Conservation (phyloP, 129 eudicot species). For the Ambrosia artemisiifolia region DNA sequence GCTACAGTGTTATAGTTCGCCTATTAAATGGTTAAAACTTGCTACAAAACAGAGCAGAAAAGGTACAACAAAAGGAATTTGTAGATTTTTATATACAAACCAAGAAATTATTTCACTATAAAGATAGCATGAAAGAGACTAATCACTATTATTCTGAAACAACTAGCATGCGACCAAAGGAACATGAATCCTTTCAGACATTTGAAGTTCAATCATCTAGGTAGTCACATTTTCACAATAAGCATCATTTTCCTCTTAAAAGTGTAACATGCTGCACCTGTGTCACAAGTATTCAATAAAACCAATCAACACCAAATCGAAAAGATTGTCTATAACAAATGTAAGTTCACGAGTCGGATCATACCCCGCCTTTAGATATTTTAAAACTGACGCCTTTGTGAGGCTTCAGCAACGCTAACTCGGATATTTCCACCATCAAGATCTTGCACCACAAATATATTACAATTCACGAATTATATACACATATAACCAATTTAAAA, state of each 20-base stretch:
- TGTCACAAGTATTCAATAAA: neutral
- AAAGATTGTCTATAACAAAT: neutral
- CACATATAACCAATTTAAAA: neutral
- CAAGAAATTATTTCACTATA: constrained; percentile 6
- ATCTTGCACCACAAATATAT: constrained; percentile 45
- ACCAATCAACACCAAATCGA: neutral
- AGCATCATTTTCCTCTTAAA: constrained; percentile 23
- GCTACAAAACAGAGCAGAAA: constrained; percentile 22
- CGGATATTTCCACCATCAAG: constrained; percentile 84
- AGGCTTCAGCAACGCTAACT: constrained; percentile 81
- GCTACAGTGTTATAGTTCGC: neutral
- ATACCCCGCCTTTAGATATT: neutral
- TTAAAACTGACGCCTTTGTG: constrained; percentile 57
- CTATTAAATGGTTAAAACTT: neutral
- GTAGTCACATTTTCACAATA: constrained; percentile 4
- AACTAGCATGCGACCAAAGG: constrained; percentile 17
- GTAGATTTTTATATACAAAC: constrained; percentile 24
- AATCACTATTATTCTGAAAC: neutral
- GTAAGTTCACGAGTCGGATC: neutral
- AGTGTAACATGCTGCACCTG: constrained; percentile 18
- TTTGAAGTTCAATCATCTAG: constrained; percentile 9
- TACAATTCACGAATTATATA: neutral
- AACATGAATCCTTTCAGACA: constrained; percentile 55
- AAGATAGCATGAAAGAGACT: neutral
- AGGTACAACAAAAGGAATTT: constrained; percentile 29